Base-by-base conservation (phyloP, 345 rosid genomes). In the Syzygium aromaticum region DNA sequence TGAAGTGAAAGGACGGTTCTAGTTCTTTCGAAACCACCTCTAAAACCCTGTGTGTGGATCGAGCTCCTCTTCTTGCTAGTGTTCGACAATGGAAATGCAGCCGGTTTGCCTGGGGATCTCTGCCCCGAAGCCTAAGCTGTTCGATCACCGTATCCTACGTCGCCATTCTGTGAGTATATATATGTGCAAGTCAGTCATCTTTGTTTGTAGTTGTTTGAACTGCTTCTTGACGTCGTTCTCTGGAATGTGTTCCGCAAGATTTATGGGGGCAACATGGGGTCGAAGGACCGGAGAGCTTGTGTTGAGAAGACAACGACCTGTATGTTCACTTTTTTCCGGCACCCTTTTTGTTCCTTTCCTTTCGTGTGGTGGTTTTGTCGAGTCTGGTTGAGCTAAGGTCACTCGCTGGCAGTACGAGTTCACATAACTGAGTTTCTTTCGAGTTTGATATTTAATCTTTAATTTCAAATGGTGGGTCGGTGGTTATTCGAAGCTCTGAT, bases 101-200 rank as follows among this genome's bases (percentile, higher is more conserved):
- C 88, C 96, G 14, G 90, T 92, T 88, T 93, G 93, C 88, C 78
- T 89, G 11, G 93, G 96, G 27, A 73, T 91, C 84, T 86, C 90
- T 13, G 73, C 92, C 7, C 93, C 92, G 7, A 91, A 91, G 86
- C 87, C 91, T 84, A 82, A 85, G 54, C 64, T 90, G 11, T 86
- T 91, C 51, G 86, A 82, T 87, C 87, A 54, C 49, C 30, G 86
- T 56, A 84, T 85, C 49, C 63, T 88, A 46, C 54, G 77, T 78
- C 82, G 27, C 88, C 89, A 49, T 77, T 46, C 30, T 86, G 98
- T 94, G 87, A 92, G 95, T 73, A 2, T 16, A 67, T 38, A 38
- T 22, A 2, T 25, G 80, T 73, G 80, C 80, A 22, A 38, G 38
- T 73, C 49, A 19, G 9, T 73, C 49, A 19, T 73, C 27, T 73